Base-by-base conservation (phyloP, 2,329 filamentous ascomycete species). In the Parafenestella ontariensis region DNA sequence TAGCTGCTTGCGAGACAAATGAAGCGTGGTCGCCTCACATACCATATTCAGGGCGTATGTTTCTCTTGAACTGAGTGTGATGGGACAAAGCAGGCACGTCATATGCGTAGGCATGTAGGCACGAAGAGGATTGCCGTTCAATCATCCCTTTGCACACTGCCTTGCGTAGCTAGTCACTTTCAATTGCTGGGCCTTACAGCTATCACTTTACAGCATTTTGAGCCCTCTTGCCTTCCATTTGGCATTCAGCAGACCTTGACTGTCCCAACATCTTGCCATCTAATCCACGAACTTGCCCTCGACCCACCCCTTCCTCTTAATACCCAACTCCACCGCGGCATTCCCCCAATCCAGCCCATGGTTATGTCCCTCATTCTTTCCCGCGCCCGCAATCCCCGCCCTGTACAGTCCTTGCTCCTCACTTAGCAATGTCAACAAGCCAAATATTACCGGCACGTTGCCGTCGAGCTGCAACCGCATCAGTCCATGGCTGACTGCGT, bases 331-430 rank as follows among this genome's bases (percentile, higher is more conserved):
- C 29, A 99, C 95, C 5, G 95, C 95, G 18, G 94, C 95, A 66
- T 87, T 83, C 3, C 95, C 95, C 95, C 95, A 99, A 76, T 98
- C 94, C 79, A 95, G 89, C 24, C 95, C 95, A 78, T 99, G 94
- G 78, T 98, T 98, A 76, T 98, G 95, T 65, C 86, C 80, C 54
- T 79, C 78, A 15, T 73, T 66, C 49, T 65, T 76, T 54, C 73
- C 66, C 56, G 74, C 69, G 1, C 74, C 77, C 49, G 74, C 72
- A 53, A 97, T 78, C 1, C 95, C 95, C 15, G 95, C 94, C 61
- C 95, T 85, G 50, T 89, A 88, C 77, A 89, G 81, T 11, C 92
- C 95, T 79, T 99, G 95, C 70, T 93, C 89, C 72, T 98, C 93
- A 50, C 78, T 90, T 67, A 99, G 79, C 46, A 98, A 87, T 20